A percentile compares a stretch with the other conserved stretches of the same genome.
These are phyloP conservation scores for Kodamaea anthophila DNA, from an alignment of 1,139 yeast genomes.

Conservation along the genomic window DNA sequence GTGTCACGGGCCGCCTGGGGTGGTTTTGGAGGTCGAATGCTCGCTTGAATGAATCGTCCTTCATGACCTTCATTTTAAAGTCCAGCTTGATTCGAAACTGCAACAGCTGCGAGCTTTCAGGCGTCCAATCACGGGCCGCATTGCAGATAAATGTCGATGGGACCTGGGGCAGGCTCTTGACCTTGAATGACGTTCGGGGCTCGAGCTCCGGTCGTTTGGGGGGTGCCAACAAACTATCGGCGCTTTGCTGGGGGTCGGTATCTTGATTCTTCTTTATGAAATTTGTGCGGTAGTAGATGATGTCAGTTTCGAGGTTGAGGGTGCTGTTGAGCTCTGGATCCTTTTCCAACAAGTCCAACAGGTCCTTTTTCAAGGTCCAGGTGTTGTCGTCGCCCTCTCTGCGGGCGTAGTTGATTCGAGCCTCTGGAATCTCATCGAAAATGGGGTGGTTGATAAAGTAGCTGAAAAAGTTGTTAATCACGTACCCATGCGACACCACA, in stretches of 20 bases:
- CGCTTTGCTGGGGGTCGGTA: neutral
- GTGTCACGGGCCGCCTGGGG: conserved; percentile 34
- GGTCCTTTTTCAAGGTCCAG: conserved; percentile 34
- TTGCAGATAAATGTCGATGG: conserved; percentile 27
- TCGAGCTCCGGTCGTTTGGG: conserved; percentile 7
- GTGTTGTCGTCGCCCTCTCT: conserved; percentile 16
- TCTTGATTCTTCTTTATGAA: conserved; percentile 30
- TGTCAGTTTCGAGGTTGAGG: conserved; percentile 38
- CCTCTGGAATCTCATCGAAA: conserved; percentile 43
- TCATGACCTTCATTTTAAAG: conserved; percentile 33
- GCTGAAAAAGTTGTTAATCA: conserved; percentile 34
- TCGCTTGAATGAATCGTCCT: conserved; percentile 34
- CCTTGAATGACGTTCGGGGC: conserved; percentile 9
- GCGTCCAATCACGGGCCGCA: conserved; percentile 36
- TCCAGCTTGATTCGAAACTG: conserved; percentile 16
- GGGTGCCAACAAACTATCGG: conserved; percentile 1
- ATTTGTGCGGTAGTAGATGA: conserved; percentile 42
- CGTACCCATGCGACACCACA: conserved; percentile 41
- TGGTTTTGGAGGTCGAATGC: conserved; percentile 25
- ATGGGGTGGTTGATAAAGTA: conserved; percentile 42
- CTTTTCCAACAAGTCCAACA: conserved; percentile 25
- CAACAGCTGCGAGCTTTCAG: conserved; percentile 20
- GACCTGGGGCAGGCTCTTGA: conserved; percentile 8
- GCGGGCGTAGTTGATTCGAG: conserved; percentile 31
- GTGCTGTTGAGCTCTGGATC: conserved; percentile 25